Evolutionary conservation across 2,329 filamentous ascomycete species (phyloP).

Genomic region (Penicillium crustosum): DNA sequence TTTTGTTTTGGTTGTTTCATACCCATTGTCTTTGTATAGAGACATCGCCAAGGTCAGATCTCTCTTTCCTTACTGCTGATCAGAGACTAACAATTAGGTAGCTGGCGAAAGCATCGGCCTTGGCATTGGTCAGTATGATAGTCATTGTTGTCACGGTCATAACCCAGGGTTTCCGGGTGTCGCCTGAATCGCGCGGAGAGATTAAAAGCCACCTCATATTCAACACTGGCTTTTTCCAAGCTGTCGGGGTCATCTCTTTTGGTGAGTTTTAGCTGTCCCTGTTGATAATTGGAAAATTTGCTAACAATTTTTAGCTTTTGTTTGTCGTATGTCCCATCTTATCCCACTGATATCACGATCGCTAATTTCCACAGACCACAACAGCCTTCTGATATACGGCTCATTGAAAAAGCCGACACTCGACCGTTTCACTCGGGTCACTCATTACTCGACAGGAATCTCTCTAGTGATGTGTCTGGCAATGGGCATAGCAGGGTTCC

Average conservation of each 20-base stretch:
- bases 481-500: slow-evolving; percentile 85
- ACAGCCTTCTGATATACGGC: slow-evolving; percentile 95
- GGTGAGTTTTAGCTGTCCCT: slow-evolving; percentile 54
- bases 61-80: not conserved
- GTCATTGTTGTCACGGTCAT: slow-evolving; percentile 87
- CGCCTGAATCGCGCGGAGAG: slow-evolving; percentile 68
- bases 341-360: not conserved
- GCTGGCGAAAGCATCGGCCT: slow-evolving; percentile 92
- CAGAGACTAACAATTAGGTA: slow-evolving; percentile 45
- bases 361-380: slow-evolving; percentile 64
- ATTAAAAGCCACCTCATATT: slow-evolving; percentile 72
- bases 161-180: slow-evolving; percentile 75
- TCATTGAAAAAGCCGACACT: slow-evolving; percentile 91
- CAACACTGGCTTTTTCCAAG: slow-evolving; percentile 87
- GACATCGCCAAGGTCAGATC: slow-evolving; percentile 86
- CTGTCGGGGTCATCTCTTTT: slow-evolving; percentile 97
- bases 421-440: slow-evolving; percentile 89
- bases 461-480: slow-evolving; percentile 88
- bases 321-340: slow-evolving; percentile 56
- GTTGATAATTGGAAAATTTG: not conserved
- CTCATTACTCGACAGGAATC: slow-evolving; percentile 86
- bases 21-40: slow-evolving; percentile 86
- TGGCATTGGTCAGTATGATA: slow-evolving; percentile 89
- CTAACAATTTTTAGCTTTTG: slow-evolving; percentile 57
- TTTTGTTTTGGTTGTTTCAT: slow-evolving; percentile 82